Base-by-base conservation (phyloP, 2,329 filamentous ascomycete genomes). In the Talaromyces amestolkiae region DNA sequence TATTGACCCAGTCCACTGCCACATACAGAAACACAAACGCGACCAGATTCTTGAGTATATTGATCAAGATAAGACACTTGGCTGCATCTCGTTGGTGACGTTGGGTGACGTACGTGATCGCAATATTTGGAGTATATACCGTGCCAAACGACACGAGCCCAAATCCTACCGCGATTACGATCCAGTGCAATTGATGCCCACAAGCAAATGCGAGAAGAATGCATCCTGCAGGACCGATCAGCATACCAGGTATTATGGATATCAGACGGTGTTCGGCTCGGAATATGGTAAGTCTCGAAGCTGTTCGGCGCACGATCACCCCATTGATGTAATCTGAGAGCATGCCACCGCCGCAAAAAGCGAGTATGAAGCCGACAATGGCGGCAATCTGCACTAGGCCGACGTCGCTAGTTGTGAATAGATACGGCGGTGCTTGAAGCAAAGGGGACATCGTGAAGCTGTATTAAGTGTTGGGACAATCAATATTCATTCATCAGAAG, bases 1-100 rank as follows among this genome's bases (percentile, higher is more conserved):
- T 22, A 27, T 41, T 47, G 9, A 61, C 64, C 66, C 66, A 67
- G 1, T 63, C 51, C 17, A 66, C 63, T 6, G 63, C 66, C 49
- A 41, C 59, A 22, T 67, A 67, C 41, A 67, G 47, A n/a, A 67
- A 67, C 2, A 53, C 13, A 47, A 67, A 67, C 10, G 66, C 64
- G 10, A 67, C 64, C 19, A 67, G 22, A 22, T 67, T 67, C 17
- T 67, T 67, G 10, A 66, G 19, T 13, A 67, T 2, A 17, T 66
- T 67, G 13, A 67, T 37, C 17, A 59, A 31, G 1, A 66, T 51
- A 19, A 67, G 63, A 39, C 33, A 62, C 7, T 65, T 39, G 3
- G 63, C 66, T 9, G 66, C 58, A 6, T 66, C 51, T 10, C 15
- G 41, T 4, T 43, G 41, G 41, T 43, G 41, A 10, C 41, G 41